Percentiles rank a stretch among this genome's conserved stretches.
Conservation (phyloP, 1,284 basidiomycete species). For the Bjerkandera adusta region DNA sequence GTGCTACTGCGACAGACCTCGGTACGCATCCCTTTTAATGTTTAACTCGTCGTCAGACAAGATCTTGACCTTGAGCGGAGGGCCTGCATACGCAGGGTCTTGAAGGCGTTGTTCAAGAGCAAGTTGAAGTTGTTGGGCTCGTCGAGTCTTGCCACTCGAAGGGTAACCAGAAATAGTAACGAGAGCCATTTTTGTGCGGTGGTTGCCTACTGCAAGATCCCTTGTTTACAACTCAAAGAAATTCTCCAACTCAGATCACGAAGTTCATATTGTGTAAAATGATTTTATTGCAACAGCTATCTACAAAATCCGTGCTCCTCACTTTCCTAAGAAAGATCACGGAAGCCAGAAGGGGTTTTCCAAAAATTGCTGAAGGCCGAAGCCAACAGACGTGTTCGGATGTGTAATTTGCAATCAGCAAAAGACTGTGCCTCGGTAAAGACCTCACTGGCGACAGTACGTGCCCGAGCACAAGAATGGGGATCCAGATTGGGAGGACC, state of each 20-base stretch:
- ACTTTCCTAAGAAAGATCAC: constrained; percentile 1
- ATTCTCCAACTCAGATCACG: too few relatives aligned
- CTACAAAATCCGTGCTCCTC: constrained; percentile 12
- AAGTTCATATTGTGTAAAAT: too few relatives aligned
- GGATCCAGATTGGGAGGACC: constrained; percentile 10
- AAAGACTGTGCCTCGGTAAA: constrained; percentile 79
- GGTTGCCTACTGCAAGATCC: background rate
- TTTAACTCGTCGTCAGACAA: constrained; percentile 79
- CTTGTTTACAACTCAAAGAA: constrained; percentile 2
- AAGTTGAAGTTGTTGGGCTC: constrained; percentile 64
- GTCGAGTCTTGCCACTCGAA: constrained; percentile 80
- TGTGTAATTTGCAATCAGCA: constrained; percentile 88
- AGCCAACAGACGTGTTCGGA: constrained; percentile 37
- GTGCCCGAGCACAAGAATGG: constrained; percentile 89
- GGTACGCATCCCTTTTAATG: constrained; percentile 67
- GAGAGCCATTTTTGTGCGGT: constrained; percentile 73
- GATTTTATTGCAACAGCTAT: too few relatives aligned
- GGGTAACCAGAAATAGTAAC: constrained; percentile 92
- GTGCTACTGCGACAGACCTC: constrained; percentile 53
- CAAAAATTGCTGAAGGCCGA: constrained; percentile 37
- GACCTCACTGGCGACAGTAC: constrained; percentile 90
- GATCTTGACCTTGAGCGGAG: constrained; percentile 57
- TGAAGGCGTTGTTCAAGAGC: constrained; percentile 59
- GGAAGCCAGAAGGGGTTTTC: constrained; percentile 21
- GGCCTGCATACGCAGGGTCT: constrained; percentile 49